Evolutionary conservation across 768 basidiomycete genomes (phyloP), one percentile per base, ranked within the genome.

Genomic region (Xerocomus potaroensis): DNA sequence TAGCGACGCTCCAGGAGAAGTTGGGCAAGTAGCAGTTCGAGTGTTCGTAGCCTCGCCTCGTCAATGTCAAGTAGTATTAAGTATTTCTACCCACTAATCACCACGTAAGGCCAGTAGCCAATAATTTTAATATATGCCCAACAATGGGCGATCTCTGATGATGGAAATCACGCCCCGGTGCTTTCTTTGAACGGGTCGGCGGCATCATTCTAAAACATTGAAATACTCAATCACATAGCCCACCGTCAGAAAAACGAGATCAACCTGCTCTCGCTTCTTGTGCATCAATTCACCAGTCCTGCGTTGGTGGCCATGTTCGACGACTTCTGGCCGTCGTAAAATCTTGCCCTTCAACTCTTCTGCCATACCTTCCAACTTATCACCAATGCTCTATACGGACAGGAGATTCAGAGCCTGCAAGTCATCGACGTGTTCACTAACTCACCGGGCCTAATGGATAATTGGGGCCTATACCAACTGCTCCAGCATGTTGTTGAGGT

Each of bases 311-410:
- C 75, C 75, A 30, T 65, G 65, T 54, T 72, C 54, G 4, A 62
- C 68, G 16, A 71, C 42, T 8, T 68, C 68, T 2, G 64, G 69
- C 39, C 72, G 66, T 26, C 54, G 51, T 36, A 58, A 54, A 14
- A 74, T 46, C 58, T 70, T 73, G 15, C 73, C 73, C 45, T 63
- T 66, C 48, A 71, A 16, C 50, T 72, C 63, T 36, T 74, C 71
- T 41, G 64, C 66, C 5, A 68, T 3, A 1, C 75, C 73, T 5
- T 24, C 42, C 16, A 75, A 19, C 52, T 68, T 69, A 30, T 75
- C 70, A 4, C 60, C 63, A 1, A 69, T 15, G 8, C 50, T 45
- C 70, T 70, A 34, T 5, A 34, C 12, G 22, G 9, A 14, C 8
- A 10, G 33, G n/a, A n/a, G n/a, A n/a, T 9, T 45, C 33, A 38